Evolutionary conservation across 768 basidiomycete genomes (phyloP), one percentile per base, ranked within the genome.

Genomic region (Trametes cubensis): DNA sequence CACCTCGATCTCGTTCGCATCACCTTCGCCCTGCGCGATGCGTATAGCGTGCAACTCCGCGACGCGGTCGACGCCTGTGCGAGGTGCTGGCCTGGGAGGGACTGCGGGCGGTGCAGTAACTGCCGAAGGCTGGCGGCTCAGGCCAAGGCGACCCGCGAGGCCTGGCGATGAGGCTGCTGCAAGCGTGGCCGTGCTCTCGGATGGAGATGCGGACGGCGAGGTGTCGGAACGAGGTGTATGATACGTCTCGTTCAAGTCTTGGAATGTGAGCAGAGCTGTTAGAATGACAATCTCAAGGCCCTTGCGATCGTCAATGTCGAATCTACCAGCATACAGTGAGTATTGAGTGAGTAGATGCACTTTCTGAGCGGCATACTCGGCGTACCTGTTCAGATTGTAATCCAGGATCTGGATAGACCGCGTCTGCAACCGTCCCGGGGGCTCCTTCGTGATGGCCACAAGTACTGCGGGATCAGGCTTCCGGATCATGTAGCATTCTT

Each of bases 381-480:
- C 76, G 49, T 62, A 87, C 91, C 92, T 77, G 67, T 92, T 85
- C 40, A 94, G 78, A 67, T 94, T 94, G 66, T 94, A 94, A 72
- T 94, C 92, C 5, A 94, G 77, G 25, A 94, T 83, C 69, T 94
- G 92, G 28, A 92, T 78, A 2, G 85, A 80, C 0, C 82, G 73
- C 14, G 87, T 85, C 69, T 85, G 88, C 47, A 88, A 76, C 23
- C 84, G 79, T 7, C 88, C 87, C 2, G 85, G 78, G 1, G 85
- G 82, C 62, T 92, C 92, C 69, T 88, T 92, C 2, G 90, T 92
- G 28, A 92, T 80, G 0, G 90, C 91, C 14, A 94, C 87, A 11
- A 93, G 82, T 1, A 94, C 91, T 4, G 92, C 89, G 6, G 92
- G 92, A 66, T 94, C 92, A 10, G 92, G 92, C 70, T 93, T 93